Percentiles rank a stretch among this genome's conserved stretches.
Evolutionary conservation across 805 yeast species (phyloP).

Genomic region (Yueomyces sinensis): DNA sequence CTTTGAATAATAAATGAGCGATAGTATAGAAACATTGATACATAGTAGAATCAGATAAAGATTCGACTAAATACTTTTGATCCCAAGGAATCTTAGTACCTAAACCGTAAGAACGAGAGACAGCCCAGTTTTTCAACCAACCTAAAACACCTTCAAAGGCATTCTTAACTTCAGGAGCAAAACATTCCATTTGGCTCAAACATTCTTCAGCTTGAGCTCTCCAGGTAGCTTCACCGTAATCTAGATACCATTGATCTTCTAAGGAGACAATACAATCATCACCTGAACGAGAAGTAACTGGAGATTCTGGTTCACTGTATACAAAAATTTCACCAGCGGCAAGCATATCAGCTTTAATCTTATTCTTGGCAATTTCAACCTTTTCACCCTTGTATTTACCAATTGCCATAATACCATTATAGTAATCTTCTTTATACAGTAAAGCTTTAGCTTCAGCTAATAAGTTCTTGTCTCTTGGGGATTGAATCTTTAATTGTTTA

Average conservation of each 20-base stretch:
- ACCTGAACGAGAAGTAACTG: slow-evolving; percentile 87
- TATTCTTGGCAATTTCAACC: slow-evolving; percentile 84
- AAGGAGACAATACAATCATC: slow-evolving; percentile 93
- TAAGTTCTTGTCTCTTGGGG: slow-evolving; percentile 82
- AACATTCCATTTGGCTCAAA: slow-evolving; percentile 62
- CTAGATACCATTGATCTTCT: slow-evolving; percentile 97
- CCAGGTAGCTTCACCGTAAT: slow-evolving; percentile 94
- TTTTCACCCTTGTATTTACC: slow-evolving; percentile 82
- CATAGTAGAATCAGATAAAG: slow-evolving; percentile 88
- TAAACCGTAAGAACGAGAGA: slow-evolving; percentile 89
- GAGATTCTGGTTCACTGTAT: slow-evolving; percentile 88
- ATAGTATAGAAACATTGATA: slow-evolving; percentile 94
- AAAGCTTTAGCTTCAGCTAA: slow-evolving; percentile 87
- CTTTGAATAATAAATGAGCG: slow-evolving; percentile 72
- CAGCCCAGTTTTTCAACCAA: slow-evolving; percentile 98
- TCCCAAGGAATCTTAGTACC: slow-evolving; percentile 98
- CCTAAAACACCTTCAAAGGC: slow-evolving; percentile 90
- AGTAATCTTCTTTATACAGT: slow-evolving; percentile 94
- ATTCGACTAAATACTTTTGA: slow-evolving; percentile 81
- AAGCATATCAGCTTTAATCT: slow-evolving; percentile 71
- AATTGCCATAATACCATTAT: slow-evolving; percentile 67
- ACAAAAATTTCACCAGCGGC: slow-evolving; percentile 70
- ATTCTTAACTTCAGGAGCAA: slow-evolving; percentile 69
- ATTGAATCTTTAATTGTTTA: slow-evolving; percentile 78
- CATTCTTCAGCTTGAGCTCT: slow-evolving; percentile 69